phyloP scores from a whole-genome alignment of 1,284 basidiomycete genomes.

The Baeospora myosura region DNA sequence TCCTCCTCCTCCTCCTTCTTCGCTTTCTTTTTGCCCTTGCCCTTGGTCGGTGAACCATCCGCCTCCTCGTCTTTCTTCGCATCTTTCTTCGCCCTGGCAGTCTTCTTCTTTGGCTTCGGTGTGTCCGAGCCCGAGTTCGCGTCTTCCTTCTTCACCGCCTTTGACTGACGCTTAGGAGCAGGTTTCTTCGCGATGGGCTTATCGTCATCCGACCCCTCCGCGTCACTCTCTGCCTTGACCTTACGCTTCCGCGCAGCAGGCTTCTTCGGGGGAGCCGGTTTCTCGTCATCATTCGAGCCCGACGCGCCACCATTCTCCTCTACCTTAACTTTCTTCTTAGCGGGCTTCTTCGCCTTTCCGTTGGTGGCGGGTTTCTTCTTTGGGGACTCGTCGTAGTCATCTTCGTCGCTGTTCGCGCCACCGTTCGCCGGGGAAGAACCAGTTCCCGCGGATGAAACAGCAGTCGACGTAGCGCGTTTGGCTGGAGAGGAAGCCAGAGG shows the following conservation, averaged over 20 bases:
- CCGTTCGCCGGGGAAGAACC: slow-evolving; percentile 30
- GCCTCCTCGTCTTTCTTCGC: slow-evolving; percentile 29
- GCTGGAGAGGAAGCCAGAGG: slow-evolving; percentile 66
- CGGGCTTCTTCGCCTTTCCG: slow-evolving; percentile 38
- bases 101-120: slow-evolving; percentile 26
- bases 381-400: slow-evolving; percentile 22
- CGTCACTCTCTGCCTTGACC: slow-evolving; percentile 47
- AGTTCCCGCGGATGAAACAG: slow-evolving; percentile 36
- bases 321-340: slow-evolving; percentile 64
- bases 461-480: slow-evolving; percentile 39
- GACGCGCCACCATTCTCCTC: slow-evolving; percentile 36
- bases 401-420: slow-evolving; percentile 28
- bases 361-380: slow-evolving; percentile 33
- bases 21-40: slow-evolving; percentile 38
- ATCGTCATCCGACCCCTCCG: slow-evolving; percentile 38
- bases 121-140: neutral
- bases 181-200: slow-evolving; percentile 31
- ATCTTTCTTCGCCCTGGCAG: slow-evolving; percentile 31
- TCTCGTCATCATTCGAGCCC: slow-evolving; percentile 34
- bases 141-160: slow-evolving; percentile 14
- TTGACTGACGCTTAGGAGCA: slow-evolving; percentile 18
- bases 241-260: slow-evolving; percentile 21
- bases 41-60: slow-evolving; percentile 30
- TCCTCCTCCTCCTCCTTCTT: slow-evolving; percentile 59
- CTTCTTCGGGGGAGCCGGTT: slow-evolving; percentile 9